Evolutionary conservation across 2,329 filamentous ascomycete species (phyloP).

Genomic region (Dryadomyces quercus-mongolicae): DNA sequence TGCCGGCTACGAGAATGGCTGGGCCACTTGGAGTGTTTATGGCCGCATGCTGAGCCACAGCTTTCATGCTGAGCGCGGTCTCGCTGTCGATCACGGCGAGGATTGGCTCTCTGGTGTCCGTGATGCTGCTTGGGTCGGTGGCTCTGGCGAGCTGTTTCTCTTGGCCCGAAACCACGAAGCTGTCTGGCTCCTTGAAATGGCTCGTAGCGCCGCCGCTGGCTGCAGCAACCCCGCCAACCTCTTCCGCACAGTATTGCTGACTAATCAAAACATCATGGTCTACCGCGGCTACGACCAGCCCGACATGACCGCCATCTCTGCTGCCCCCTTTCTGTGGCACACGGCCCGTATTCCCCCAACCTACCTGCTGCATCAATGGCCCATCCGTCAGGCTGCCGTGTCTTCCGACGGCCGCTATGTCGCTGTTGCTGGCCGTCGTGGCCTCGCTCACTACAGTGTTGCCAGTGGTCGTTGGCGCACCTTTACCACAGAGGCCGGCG

Average conservation of each 20-base stretch:
- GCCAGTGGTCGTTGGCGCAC: conserved; percentile 93
- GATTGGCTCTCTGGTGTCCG: conserved; percentile 72
- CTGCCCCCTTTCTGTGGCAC: conserved; percentile 91
- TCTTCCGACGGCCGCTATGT: conserved; percentile 90
- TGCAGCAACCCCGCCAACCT: conserved; percentile 89
- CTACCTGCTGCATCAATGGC: conserved; percentile 89
- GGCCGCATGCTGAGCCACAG: conserved; percentile 80
- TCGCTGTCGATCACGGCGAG: conserved; percentile 59
- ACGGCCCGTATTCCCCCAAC: conserved; percentile 72
- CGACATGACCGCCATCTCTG: conserved; percentile 81
- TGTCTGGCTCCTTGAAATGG: conserved; percentile 83
- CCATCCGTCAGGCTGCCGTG: conserved; percentile 74
- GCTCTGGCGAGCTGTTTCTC: conserved; percentile 75
- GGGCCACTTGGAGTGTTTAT: conserved; percentile 96
- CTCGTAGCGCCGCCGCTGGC: conserved; percentile 81
- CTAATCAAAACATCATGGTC: conserved; percentile 76
- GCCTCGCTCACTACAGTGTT: conserved; percentile 90
- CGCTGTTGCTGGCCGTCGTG: conserved; percentile 85
- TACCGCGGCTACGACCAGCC: conserved; percentile 89
- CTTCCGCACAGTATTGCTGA: conserved; percentile 78
- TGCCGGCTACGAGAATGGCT: conserved; percentile 82
- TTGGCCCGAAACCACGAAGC: conserved; percentile 59
- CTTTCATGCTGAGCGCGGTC: conserved; percentile 56
- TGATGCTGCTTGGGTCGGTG: conserved; percentile 75
- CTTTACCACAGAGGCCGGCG: conserved; percentile 67